Base-by-base conservation (phyloP, 257 asterid species). In the Plectranthus barbatus region DNA sequence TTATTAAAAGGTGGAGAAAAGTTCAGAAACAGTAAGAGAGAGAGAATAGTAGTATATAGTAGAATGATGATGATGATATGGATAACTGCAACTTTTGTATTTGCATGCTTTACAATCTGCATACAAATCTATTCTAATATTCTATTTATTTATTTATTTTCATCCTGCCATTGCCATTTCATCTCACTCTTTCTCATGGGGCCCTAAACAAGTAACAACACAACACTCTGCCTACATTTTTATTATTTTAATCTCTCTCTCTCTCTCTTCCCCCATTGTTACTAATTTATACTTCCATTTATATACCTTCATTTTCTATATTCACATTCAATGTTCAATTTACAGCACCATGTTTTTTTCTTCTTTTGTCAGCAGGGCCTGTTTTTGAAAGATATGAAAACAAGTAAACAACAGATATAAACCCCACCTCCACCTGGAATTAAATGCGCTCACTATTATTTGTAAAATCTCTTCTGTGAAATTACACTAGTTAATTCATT, bases 41-140 rank as follows among this genome's bases (percentile, higher is more conserved):
- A 47, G 61, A 19, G 20, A 17, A 33, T 17, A 40, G 40, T 40
- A 60, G 8, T 11, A 37, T 11, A 56, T 11, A 47, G 61, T 9
- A 11, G 11, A 37, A 37, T 37, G 6, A 10, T 34, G n/a, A 19
- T 12, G 12, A 11, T 6, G 46, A 14, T 46, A 15, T 36, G 41
- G 36, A 46, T 8, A 57, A 3, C 39, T 61, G 72, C 40, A 60
- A 19, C 17, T 2, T 37, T 2, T 26, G 53, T 53, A 9, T 36
- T 24, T 39, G 70, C 60, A 67, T 67, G 78, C 74, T 73, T 67
- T 73, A 61, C 53, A 56, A 64, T 69, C 61, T 64, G 41, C 46
- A 60, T 67, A 72, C 65, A 34, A 21, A 74, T 57, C 40, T 50
- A 29, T 29, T 8, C 68, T 45, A 4, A 34, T n/a, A n/a, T n/a